Evolutionary conservation across 208 protist species (phyloP).

Genomic region (Borovskyia barvae): DNA sequence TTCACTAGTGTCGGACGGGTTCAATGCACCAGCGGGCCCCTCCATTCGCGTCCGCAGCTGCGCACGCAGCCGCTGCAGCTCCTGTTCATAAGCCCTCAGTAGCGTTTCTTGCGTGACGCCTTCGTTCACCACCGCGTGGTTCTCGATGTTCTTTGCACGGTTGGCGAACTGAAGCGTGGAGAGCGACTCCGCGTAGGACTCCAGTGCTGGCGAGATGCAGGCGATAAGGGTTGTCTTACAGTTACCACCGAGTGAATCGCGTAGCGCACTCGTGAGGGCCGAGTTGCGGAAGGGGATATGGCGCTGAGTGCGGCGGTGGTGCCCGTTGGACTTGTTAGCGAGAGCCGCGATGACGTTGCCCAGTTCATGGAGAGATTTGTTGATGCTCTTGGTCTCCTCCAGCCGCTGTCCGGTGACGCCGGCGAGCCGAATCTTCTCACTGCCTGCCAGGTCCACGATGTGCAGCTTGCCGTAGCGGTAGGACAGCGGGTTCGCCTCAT

Average conservation of each 20-base stretch:
- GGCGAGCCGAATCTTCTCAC: slow-evolving; percentile 83
- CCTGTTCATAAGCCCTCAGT: slow-evolving; percentile 58
- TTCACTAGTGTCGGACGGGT: slow-evolving; percentile 3
- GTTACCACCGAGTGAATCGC: slow-evolving; percentile 94
- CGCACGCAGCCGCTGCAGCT: slow-evolving; percentile 48
- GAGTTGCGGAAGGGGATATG: slow-evolving; percentile 95
- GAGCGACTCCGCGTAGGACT: slow-evolving; percentile 80
- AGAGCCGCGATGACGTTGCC: slow-evolving; percentile 88
- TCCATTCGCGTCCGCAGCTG: slow-evolving; percentile 45
- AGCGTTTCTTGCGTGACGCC: slow-evolving; percentile 53
- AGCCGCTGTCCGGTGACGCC: slow-evolving; percentile 76
- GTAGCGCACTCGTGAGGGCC: slow-evolving; percentile 95
- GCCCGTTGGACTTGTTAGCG: slow-evolving; percentile 62
- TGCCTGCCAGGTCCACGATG: slow-evolving; percentile 93
- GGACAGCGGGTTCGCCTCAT: slow-evolving; percentile 40
- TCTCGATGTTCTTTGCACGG: slow-evolving; percentile 67
- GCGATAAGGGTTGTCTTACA: slow-evolving; percentile 93
- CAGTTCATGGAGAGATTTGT: slow-evolving; percentile 89
- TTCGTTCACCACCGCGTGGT: slow-evolving; percentile 69
- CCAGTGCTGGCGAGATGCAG: slow-evolving; percentile 71
- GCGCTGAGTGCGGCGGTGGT: slow-evolving; percentile 25
- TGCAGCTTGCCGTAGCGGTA: slow-evolving; percentile 74
- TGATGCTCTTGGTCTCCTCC: slow-evolving; percentile 91
- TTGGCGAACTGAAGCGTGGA: slow-evolving; percentile 81
- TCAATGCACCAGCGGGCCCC: slow-evolving; percentile 2